Base-by-base conservation (phyloP, 352 stramenopile genomes). In the Pythium volutum region DNA sequence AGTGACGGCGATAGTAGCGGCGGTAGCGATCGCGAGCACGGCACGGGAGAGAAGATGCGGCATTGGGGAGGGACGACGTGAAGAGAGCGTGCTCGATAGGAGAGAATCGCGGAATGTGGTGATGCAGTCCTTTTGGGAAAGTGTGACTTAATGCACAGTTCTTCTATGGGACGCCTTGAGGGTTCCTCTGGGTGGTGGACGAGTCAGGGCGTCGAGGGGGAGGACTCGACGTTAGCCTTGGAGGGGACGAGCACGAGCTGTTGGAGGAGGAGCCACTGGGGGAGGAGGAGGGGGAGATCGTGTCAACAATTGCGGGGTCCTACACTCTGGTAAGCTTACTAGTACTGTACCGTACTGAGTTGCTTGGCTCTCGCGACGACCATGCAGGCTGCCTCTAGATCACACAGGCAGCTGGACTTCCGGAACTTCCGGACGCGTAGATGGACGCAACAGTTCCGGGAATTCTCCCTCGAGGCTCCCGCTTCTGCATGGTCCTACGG, bases 21-120 rank as follows among this genome's bases (percentile, higher is more conserved):
- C 27, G 18, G 48, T 29, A 2, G 20, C 18, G 7, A 29, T 9
- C 1, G 14, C 29, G 2, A 55, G 48, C n/a, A 33, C 31, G 9
- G n/a, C 2, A 12, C 14, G 11, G 11, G 46, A 16, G 25, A 52
- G 46, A 22, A 20, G 18, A 12, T n/a, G 48, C 20, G 48, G 6
- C 48, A 43, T 41, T 25, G 45, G 45, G n/a, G 22, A 16, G 8
- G 26, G 15, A 39, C n/a, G 31, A 36, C 31, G 9, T 36, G 31
- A 11, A 36, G 31, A 8, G 31, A 9, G 15, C 15, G 26, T 29
- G 11, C 29, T 20, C 29, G 11, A 4, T 18, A 25, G 12, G 31
- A 12, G 45, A 20, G 45, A 52, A 52, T 38, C 38, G 45, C 16
- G 26, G 45, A 52, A 52, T 52, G 45, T 22, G 45, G 45, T 52